phyloP scores from a whole-genome alignment of 2,329 filamentous ascomycete genomes.

The Penicillium sp. region DNA sequence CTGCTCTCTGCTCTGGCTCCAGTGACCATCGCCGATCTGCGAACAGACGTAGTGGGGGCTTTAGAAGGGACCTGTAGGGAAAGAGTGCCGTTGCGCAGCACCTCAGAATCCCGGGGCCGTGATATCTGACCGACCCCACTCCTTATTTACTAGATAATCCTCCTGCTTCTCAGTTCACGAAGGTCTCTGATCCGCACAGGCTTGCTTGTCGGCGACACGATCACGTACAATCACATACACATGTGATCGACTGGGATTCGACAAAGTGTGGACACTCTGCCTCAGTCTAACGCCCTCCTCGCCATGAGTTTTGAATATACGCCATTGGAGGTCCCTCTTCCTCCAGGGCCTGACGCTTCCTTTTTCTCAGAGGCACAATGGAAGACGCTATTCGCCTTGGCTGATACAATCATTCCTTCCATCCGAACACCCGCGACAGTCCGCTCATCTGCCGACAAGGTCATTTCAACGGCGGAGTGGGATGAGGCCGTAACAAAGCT shows the following conservation, averaged over 20 bases:
- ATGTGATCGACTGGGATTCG: not conserved
- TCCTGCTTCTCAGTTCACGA: not conserved
- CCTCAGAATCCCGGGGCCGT: not conserved
- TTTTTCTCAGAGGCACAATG: conserved; percentile 53
- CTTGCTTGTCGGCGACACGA: too few relatives aligned
- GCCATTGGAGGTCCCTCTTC: conserved; percentile 41
- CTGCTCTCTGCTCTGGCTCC: too few relatives aligned
- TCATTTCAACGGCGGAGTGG: conserved; percentile 38
- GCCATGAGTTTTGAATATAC: conserved; percentile 21
- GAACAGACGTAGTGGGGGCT: not conserved
- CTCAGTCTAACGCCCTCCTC: not conserved
- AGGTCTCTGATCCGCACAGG: not conserved
- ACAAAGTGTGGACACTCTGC: conserved; percentile 1
- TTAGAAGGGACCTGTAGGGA: not conserved
- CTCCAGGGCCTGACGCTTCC: conserved; percentile 43
- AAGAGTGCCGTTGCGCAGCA: not conserved
- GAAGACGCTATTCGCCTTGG: conserved; percentile 52
- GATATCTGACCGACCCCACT: not conserved
- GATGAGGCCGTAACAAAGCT: conserved; percentile 32
- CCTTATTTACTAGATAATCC: not conserved
- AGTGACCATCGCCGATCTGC: too few relatives aligned
- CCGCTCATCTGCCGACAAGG: conserved; percentile 32
- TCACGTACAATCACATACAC: too few relatives aligned
- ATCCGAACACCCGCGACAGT: conserved; percentile 39
- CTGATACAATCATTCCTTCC: conserved; percentile 53